These are phyloP conservation scores for Pseudisothecium myosuroides DNA, from an alignment of 225 moss, liverwort and hornwort species.

Conservation along the genomic window DNA sequence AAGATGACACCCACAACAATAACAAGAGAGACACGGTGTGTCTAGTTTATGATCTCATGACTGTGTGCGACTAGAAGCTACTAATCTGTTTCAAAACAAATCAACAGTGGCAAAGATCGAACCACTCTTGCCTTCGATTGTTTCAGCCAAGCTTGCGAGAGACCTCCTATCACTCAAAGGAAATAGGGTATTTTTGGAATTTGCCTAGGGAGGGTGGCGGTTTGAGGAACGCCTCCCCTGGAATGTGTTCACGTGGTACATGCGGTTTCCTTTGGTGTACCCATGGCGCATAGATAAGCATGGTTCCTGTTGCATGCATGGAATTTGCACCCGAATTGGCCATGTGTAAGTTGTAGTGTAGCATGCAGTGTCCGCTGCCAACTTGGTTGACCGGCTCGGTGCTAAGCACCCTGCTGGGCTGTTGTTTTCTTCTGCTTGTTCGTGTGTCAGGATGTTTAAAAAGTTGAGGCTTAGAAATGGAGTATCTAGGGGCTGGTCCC, in stretches of 20 bases:
- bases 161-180: not conserved
- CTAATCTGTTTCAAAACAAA: not conserved
- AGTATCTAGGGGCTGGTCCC: too few species aligned
- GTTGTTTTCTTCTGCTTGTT: too few species aligned
- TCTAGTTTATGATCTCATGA: not conserved
- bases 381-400: too few species aligned
- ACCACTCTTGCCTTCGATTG: not conserved
- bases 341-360: not conserved
- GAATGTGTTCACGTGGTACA: not conserved
- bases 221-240: not conserved
- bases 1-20: too few species aligned
- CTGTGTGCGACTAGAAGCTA: too few species aligned
- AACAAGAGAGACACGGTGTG: not conserved
- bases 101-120: not conserved
- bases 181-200: too few species aligned
- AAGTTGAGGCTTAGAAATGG: too few species aligned
- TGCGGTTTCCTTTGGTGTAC: too few species aligned
- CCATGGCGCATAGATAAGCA: accelerated
- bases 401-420: too few species aligned
- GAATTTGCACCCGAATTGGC: not conserved
- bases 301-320: not conserved
- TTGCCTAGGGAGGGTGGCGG: not conserved
- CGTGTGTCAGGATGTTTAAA: too few species aligned
- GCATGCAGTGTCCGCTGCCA: too few species aligned
- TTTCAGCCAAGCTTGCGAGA: too few species aligned